Conservation (phyloP, 2,329 filamentous ascomycete genomes). For the Aspergillus pseudotamarii region DNA sequence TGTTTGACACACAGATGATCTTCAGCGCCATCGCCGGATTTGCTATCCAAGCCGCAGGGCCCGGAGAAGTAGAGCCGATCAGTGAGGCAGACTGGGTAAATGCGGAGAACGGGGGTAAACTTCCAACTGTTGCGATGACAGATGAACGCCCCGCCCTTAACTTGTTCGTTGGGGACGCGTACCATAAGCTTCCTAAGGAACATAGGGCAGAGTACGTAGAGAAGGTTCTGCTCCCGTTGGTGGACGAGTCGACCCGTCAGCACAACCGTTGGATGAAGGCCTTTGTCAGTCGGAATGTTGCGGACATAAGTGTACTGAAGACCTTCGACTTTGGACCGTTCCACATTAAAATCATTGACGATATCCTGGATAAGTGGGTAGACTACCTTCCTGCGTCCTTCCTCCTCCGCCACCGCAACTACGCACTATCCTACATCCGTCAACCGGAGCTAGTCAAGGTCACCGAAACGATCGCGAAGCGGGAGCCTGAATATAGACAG, state of each 20-base stretch:
- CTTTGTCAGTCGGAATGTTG: conserved; percentile 15
- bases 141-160: conserved; percentile 14
- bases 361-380: conserved; percentile 13
- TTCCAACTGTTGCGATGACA: conserved; percentile 8
- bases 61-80: conserved; percentile 12
- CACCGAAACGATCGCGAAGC: background rate
- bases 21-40: conserved; percentile 6
- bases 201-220: conserved; percentile 14
- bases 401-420: conserved; percentile 16
- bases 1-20: conserved; percentile 1
- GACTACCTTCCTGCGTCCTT: conserved; percentile 20
- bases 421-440: conserved; percentile 17
- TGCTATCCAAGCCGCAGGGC: conserved; percentile 9
- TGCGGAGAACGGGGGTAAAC: conserved; percentile 13
- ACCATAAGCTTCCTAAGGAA: conserved; percentile 9
- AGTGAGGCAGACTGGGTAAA: conserved; percentile 16
- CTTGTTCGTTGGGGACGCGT: conserved; percentile 10
- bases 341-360: background rate
- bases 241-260: conserved; percentile 20
- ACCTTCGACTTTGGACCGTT: conserved; percentile 20
- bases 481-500: background rate
- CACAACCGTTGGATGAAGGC: conserved; percentile 25
- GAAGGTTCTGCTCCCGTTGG: conserved; percentile 18
- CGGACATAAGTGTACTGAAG: background rate
- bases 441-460: conserved; percentile 11